Evolutionary conservation across 441 rosid genomes (phyloP), one percentile per base, ranked within the genome.

Genomic region (Eutrema salsugineum): DNA sequence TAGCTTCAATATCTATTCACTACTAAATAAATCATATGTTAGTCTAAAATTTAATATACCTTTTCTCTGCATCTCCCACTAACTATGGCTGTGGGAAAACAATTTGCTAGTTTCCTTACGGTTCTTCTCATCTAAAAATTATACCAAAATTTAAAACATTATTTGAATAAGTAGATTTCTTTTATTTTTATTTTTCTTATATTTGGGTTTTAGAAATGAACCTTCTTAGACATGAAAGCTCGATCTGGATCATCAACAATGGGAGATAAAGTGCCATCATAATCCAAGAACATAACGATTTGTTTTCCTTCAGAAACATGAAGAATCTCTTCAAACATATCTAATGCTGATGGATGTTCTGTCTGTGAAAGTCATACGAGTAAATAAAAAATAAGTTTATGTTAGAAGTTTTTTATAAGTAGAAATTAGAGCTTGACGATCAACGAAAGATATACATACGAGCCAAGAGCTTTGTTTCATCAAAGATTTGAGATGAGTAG

Each of bases 11-110:
- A 60, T 42, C 19, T 22, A 20, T 36, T 20, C 3, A 59, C 22
- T 47, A 59, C 49, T 60, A 30, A 27, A 42, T 28, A 2, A 43
- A 42, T 48, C 40, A 20, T n/a, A 20, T n/a, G 8, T 7, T 38
- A n/a, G 11, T 15, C 27, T 11, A 33, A 38, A 22, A 8, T 10
- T 10, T 32, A 58, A 48, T 12, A 40, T 40, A 86, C 90, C 88
- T 87, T 87, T 77, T 87, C 89, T 77, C 82, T 72, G 78, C 91
- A 85, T 57, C 91, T 81, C 4, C 91, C 91, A 11, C 83, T 87
- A 22, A 87, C 88, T 43, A 87, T 87, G 9, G 91, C 91, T 3
- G 91, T 87, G 5, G 89, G 89, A 38, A 85, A 87, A 54, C 71
- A 77, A 32, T 77, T 77, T 0, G 88, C 89, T 1, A 80, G 78